Conservation (phyloP, 2,329 filamentous ascomycete genomes). For the Chrysosporium keratinophilum region DNA sequence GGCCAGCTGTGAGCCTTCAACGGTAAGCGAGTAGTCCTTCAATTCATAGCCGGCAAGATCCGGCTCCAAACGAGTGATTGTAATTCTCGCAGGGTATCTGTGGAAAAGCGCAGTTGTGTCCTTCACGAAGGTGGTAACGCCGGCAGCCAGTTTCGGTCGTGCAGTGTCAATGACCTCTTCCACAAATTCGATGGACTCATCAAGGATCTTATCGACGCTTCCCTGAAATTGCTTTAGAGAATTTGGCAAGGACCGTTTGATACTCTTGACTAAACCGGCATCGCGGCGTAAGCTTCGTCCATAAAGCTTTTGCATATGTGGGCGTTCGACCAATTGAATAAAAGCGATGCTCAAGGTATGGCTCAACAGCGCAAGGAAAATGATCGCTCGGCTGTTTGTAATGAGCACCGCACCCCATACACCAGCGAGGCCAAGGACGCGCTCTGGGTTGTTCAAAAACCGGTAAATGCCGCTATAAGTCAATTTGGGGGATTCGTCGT, state of each 20-base stretch:
- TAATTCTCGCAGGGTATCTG: slow-evolving; percentile 75
- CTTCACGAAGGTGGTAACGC: slow-evolving; percentile 75
- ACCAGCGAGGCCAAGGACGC: slow-evolving; percentile 85
- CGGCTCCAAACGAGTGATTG: slow-evolving; percentile 65
- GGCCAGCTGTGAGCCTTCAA: slow-evolving; percentile 53
- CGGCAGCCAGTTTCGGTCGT: slow-evolving; percentile 72
- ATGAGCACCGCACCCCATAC: slow-evolving; percentile 92
- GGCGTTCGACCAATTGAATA: slow-evolving; percentile 86
- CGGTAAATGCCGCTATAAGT: slow-evolving; percentile 97
- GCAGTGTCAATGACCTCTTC: slow-evolving; percentile 83
- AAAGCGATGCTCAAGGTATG: slow-evolving; percentile 79
- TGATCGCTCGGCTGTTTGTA: slow-evolving; percentile 77
- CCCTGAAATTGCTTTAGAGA: slow-evolving; percentile 75
- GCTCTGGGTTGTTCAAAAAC: slow-evolving; percentile 94
- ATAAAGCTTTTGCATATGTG: slow-evolving; percentile 97
- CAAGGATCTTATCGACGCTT: slow-evolving; percentile 75
- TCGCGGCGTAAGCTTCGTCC: slow-evolving; percentile 72
- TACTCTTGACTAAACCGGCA: slow-evolving; percentile 82
- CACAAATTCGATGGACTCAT: slow-evolving; percentile 76
- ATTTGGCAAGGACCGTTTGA: slow-evolving; percentile 74
- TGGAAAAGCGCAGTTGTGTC: slow-evolving; percentile 84
- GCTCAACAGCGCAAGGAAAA: slow-evolving; percentile 72
- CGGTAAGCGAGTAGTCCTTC: slow-evolving; percentile 65
- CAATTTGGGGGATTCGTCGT: slow-evolving; percentile 74
- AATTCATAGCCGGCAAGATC: slow-evolving; percentile 71